A percentile compares a stretch with the other conserved stretches of the same genome.
Evolutionary conservation across 75 land plant genomes (phyloP).

Genomic region (Cryptomeria japonica): DNA sequence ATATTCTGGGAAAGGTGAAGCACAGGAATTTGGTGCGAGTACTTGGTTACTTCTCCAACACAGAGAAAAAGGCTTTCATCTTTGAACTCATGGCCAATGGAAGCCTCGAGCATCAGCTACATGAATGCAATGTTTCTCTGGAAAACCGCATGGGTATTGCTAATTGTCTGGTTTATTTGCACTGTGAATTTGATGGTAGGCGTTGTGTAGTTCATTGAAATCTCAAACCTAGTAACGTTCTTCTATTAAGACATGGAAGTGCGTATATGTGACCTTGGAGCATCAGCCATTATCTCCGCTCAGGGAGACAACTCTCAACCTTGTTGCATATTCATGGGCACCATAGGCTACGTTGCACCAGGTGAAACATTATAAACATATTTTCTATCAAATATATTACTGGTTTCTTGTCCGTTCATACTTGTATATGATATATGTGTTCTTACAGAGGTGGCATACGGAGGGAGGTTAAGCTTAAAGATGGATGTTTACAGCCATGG

Average conservation of each 20-base stretch:
- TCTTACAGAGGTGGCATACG: not conserved
- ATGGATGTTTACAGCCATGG: not conserved
- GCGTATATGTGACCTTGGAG: slow-evolving; percentile 11
- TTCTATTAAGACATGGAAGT: slow-evolving; percentile 19
- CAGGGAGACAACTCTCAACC: not conserved
- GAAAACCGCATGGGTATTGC: not conserved
- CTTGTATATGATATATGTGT: not conserved
- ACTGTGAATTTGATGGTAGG: not conserved
- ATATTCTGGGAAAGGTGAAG: not conserved
- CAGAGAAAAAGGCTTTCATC: slow-evolving; percentile 2
- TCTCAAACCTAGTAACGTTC: slow-evolving; percentile 18
- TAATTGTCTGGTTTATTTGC: slow-evolving; percentile 1
- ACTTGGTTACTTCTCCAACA: not conserved
- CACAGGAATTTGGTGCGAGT: not conserved
- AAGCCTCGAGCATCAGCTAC: slow-evolving; percentile 19
- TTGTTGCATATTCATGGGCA: not conserved
- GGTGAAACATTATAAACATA: not conserved
- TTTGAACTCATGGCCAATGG: not conserved
- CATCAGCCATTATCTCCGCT: not conserved
- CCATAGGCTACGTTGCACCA: not conserved
- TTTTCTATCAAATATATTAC: not conserved
- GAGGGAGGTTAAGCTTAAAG: not conserved
- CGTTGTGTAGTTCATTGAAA: slow-evolving; percentile 15
- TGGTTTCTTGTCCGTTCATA: not conserved
- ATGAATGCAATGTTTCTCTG: slow-evolving; percentile 8